Evolutionary conservation across 2,329 filamentous ascomycete species (phyloP).

Genomic region (Epicoccum nigrum): DNA sequence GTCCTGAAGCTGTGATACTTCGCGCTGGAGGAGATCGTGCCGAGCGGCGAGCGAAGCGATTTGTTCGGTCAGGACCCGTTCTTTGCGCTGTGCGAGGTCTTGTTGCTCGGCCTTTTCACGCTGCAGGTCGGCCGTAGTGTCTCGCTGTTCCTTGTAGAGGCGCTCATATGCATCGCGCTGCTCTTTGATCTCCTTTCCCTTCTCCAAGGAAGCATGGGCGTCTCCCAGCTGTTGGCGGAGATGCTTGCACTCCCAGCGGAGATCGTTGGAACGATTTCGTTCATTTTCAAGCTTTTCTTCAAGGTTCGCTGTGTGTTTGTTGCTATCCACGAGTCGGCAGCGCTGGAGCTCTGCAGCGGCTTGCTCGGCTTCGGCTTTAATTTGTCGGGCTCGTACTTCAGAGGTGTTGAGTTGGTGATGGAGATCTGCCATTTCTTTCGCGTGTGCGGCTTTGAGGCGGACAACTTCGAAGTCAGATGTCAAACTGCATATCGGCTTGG

Average conservation of each 20-base stretch:
- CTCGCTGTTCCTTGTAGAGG: neutral
- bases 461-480: neutral
- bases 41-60: no score
- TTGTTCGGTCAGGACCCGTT: no score
- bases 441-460: neutral
- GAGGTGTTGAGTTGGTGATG: neutral
- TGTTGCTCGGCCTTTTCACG: neutral
- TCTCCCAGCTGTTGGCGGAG: neutral
- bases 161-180: slow-evolving; percentile 1
- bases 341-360: neutral
- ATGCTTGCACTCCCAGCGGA: neutral
- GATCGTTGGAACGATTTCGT: neutral
- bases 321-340: neutral
- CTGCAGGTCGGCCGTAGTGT: neutral
- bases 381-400: neutral
- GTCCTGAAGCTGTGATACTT: no score
- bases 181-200: neutral
- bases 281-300: neutral
- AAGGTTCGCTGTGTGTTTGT: neutral
- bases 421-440: neutral
- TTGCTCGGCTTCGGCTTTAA: neutral
- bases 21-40: no score
- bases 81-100: neutral
- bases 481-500: neutral
- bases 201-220: neutral